These are phyloP conservation scores for Coemansia linderi DNA, from an alignment of 371 early-diverging fungal species.

Conservation along the genomic window DNA sequence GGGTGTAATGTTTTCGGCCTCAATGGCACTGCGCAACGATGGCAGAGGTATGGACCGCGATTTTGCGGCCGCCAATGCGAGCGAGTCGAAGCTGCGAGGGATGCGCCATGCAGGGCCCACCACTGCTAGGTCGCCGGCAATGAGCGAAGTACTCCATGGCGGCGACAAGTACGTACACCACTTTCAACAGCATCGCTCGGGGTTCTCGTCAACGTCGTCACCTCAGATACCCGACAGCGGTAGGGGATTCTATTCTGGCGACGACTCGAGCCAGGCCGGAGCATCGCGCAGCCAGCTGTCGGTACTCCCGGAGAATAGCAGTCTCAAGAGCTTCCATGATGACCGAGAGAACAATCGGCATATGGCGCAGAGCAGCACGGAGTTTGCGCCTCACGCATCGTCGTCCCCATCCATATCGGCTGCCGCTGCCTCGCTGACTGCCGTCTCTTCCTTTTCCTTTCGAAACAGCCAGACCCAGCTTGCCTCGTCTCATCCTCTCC, in stretches of 20 bases:
- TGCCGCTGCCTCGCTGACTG: conserved; percentile 40
- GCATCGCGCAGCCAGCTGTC: conserved; percentile 28
- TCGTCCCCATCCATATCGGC: conserved; percentile 35
- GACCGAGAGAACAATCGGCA: conserved; percentile 25
- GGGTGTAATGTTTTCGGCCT: conserved; percentile 38
- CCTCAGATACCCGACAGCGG: background rate
- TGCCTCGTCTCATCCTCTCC: conserved; percentile 11
- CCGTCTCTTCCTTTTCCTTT: conserved; percentile 46
- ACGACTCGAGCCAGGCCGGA: conserved; percentile 9
- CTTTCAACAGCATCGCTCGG: conserved; percentile 6
- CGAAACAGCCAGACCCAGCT: conserved; percentile 33
- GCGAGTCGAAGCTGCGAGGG: conserved; percentile 3
- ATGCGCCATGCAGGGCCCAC: conserved; percentile 4
- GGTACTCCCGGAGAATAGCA: conserved; percentile 29
- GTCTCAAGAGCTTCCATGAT: conserved; percentile 14
- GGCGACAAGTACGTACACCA: background rate
- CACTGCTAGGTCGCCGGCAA: background rate
- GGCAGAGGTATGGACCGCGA: conserved; percentile 2
- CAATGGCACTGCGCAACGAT: conserved; percentile 6
- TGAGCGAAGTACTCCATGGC: background rate
- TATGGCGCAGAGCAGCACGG: conserved; percentile 35
- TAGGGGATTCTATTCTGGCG: conserved; percentile 1
- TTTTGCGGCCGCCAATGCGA: background rate
- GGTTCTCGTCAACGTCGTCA: background rate
- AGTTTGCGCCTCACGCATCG: conserved; percentile 32